A percentile compares a stretch with the other conserved stretches of the same genome.
Evolutionary conservation across 306 rosid species (phyloP).

Genomic region (Dalbergia oliveri): DNA sequence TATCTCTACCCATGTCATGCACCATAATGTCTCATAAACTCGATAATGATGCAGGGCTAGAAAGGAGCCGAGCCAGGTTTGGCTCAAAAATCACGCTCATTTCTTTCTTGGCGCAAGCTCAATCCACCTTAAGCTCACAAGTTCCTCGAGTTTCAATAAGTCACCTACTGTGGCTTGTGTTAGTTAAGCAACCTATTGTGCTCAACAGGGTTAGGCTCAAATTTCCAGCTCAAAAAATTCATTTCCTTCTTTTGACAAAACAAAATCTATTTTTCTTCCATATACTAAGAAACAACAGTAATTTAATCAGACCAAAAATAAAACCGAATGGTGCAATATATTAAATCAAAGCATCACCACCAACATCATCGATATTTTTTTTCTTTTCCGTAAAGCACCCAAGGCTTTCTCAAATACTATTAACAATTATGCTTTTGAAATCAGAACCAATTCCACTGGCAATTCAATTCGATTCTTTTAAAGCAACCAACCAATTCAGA

Average conservation of each 20-base stretch:
- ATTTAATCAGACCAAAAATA: background rate
- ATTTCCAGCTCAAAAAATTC: background rate
- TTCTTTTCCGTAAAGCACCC: background rate
- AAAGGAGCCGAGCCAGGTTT: background rate
- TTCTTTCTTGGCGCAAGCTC: background rate
- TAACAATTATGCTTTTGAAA: slow-evolving; percentile 3
- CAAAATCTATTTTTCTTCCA: background rate
- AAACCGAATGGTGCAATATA: background rate
- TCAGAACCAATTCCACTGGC: slow-evolving; percentile 7
- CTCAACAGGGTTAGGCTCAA: background rate
- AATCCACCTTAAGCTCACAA: background rate
- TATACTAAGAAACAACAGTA: background rate
- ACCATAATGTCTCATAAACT: slow-evolving; percentile 19
- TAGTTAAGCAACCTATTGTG: background rate
- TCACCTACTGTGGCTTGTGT: background rate
- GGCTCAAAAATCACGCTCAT: background rate
- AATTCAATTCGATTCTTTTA: slow-evolving; percentile 13
- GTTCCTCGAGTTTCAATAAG: background rate
- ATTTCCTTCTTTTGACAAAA: background rate
- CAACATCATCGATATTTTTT: background rate
- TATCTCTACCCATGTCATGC: background rate
- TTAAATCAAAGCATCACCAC: background rate
- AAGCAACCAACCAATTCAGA: slow-evolving; percentile 13
- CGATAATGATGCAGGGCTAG: background rate
- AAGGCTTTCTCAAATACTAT: background rate